Conservation (phyloP, 352 stramenopile genomes). For the Pythium chondricola region DNA sequence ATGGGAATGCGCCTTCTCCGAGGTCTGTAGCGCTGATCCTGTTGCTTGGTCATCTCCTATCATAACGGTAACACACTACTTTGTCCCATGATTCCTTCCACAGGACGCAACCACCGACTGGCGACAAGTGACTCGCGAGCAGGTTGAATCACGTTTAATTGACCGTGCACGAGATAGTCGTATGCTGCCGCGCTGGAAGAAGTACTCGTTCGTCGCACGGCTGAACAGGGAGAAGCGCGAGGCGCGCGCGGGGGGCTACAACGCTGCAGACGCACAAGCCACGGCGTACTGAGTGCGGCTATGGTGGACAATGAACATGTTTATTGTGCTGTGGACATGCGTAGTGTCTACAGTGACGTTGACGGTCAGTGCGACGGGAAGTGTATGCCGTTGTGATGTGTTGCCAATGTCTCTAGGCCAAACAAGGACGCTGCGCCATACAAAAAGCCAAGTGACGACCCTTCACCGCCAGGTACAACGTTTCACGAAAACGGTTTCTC, state of each 20-base stretch:
- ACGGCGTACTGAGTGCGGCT: constrained; percentile 6
- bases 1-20: constrained; percentile 56
- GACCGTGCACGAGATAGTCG: constrained; percentile 41
- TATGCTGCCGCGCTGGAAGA: constrained; percentile 59
- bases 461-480: constrained; percentile 2
- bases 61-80: no score
- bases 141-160: constrained; percentile 46
- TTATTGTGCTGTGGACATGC: no score
- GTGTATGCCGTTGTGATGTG: no score
- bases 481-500: constrained; percentile 11
- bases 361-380: not conserved
- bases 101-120: constrained; percentile 62
- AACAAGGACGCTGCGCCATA: no score
- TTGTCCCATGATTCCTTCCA: no score
- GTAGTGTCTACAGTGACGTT: no score
- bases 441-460: constrained; percentile 14
- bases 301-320: not conserved
- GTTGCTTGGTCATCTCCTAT: no score
- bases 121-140: constrained; percentile 41
- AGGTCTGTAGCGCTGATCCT: constrained; percentile 14
- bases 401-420: not conserved
- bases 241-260: constrained; percentile 22
- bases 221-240: constrained; percentile 77
- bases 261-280: constrained; percentile 1
- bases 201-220: constrained; percentile 72